Evolutionary conservation across 805 yeast species (phyloP).

Genomic region (Wickerhamomyces xylosicus): DNA sequence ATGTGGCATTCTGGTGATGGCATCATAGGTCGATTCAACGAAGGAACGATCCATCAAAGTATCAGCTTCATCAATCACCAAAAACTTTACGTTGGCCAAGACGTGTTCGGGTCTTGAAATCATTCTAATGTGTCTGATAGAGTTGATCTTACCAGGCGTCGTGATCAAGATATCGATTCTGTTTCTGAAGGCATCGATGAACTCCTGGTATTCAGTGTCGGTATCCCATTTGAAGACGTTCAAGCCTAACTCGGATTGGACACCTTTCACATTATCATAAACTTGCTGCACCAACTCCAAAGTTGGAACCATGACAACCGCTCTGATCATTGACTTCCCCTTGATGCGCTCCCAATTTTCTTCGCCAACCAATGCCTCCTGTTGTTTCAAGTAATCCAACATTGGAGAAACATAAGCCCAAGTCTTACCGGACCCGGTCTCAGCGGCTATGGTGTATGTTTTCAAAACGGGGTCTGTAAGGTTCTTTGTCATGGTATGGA

Average conservation of each 20-base stretch:
- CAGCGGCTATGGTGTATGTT: conserved; percentile 81
- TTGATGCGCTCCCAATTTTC: conserved; percentile 22
- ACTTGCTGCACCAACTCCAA: conserved; percentile 85
- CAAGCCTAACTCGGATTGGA: conserved; percentile 27
- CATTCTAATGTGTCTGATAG: conserved; percentile 24
- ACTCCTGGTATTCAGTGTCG: conserved; percentile 42
- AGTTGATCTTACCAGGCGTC: conserved; percentile 66
- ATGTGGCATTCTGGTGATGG: conserved; percentile 39
- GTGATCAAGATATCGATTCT: conserved; percentile 75
- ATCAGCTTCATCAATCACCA: conserved; percentile 91
- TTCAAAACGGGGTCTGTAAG: conserved; percentile 33
- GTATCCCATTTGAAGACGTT: conserved; percentile 51
- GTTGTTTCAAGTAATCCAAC: conserved; percentile 54
- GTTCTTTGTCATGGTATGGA: conserved; percentile 25
- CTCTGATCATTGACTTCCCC: conserved; percentile 40
- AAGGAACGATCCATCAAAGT: conserved; percentile 80
- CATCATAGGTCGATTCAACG: conserved; percentile 49
- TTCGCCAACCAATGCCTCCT: conserved; percentile 21
- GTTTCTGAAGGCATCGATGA: conserved; percentile 34
- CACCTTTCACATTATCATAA: conserved; percentile 27
- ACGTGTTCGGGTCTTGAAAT: conserved; percentile 28
- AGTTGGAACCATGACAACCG: conserved; percentile 81
- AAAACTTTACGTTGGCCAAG: conserved; percentile 38
- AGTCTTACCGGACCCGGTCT: conserved; percentile 95
- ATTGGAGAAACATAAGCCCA: conserved; percentile 82